Evolutionary conservation across 2,329 filamentous ascomycete genomes (phyloP).

Genomic region (Penicillium palitans): DNA sequence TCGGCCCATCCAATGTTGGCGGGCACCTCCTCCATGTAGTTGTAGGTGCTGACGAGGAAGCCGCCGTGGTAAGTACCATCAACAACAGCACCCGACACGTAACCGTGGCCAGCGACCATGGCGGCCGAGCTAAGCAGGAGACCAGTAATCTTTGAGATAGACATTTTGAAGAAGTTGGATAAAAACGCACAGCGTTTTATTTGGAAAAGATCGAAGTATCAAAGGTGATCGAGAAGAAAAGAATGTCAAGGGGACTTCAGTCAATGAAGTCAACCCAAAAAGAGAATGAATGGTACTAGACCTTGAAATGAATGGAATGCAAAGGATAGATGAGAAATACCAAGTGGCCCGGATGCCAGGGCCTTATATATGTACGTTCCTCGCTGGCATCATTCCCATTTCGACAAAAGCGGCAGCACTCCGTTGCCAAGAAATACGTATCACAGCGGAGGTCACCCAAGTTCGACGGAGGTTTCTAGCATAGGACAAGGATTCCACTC

Average conservation of each 20-base stretch:
- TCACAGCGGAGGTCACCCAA: slow-evolving; percentile 18
- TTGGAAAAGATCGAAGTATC: slow-evolving; percentile 20
- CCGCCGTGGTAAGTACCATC: slow-evolving; percentile 42
- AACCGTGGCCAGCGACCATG: slow-evolving; percentile 43
- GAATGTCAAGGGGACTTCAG: slow-evolving; percentile 37
- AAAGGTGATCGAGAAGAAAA: slow-evolving; percentile 20
- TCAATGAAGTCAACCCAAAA: slow-evolving; percentile 36
- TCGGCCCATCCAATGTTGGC: slow-evolving; percentile 57
- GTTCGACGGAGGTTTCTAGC: slow-evolving; percentile 19
- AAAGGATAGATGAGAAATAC: slow-evolving; percentile 26
- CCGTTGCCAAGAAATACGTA: slow-evolving; percentile 20
- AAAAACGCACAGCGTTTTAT: slow-evolving; percentile 36
- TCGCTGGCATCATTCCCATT: slow-evolving; percentile 14
- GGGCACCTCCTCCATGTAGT: slow-evolving; percentile 40
- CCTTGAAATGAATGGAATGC: slow-evolving; percentile 35
- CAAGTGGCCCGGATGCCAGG: slow-evolving; percentile 6
- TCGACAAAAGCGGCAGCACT: slow-evolving; percentile 12
- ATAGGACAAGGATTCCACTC: slow-evolving; percentile 13
- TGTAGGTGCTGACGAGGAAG: slow-evolving; percentile 41
- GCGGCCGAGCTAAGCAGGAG: slow-evolving; percentile 38
- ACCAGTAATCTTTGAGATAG: slow-evolving; percentile 36
- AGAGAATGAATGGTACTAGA: slow-evolving; percentile 33
- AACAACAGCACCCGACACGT: slow-evolving; percentile 38
- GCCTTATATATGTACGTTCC: slow-evolving; percentile 25
- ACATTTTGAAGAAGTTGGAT: slow-evolving; percentile 28